Evolutionary conservation across 148 eudicot genomes (phyloP).

Genomic region (Rhododendron molle): DNA sequence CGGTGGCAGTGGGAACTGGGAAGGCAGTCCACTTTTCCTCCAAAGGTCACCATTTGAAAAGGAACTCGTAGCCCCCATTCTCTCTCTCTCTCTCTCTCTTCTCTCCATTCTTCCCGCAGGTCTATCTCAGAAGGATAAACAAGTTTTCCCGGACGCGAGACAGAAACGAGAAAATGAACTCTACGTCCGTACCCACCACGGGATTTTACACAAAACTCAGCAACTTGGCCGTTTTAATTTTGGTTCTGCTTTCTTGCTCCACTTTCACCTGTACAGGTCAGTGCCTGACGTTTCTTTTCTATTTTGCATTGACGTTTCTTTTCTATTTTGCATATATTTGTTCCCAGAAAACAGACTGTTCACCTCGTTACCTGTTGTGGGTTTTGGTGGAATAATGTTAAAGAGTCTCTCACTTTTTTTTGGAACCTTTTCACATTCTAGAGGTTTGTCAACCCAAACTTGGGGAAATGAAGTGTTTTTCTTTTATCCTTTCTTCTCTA

Average conservation of each 20-base stretch:
- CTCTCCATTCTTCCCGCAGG: not conserved
- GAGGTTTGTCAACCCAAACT: not conserved
- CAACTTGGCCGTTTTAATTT: slow-evolving; percentile 24
- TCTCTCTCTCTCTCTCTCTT: not conserved
- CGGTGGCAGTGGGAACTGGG: not conserved
- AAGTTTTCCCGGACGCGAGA: not conserved
- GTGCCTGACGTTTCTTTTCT: not conserved
- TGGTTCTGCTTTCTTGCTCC: slow-evolving; percentile 11
- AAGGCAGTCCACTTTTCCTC: not conserved
- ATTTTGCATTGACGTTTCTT: not conserved
- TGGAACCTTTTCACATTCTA: not conserved
- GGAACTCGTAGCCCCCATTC: not conserved
- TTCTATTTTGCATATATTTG: not conserved
- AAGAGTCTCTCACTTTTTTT: not conserved
- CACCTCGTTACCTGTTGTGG: not conserved
- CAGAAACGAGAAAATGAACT: slow-evolving; percentile 25
- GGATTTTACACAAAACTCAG: slow-evolving; percentile 10
- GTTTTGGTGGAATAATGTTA: not conserved
- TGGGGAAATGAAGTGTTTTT: not conserved
- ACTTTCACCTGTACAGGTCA: slow-evolving; percentile 33
- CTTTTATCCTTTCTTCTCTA: not conserved
- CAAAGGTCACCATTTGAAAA: not conserved
- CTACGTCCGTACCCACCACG: slow-evolving; percentile 8
- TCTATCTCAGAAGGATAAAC: too few species aligned
- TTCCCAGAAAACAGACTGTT: not conserved